Evolutionary conservation across 495 filamentous ascomycete species (phyloP), one percentile per base, ranked within the genome.

Genomic region (Annulohypoxylon nitens): DNA sequence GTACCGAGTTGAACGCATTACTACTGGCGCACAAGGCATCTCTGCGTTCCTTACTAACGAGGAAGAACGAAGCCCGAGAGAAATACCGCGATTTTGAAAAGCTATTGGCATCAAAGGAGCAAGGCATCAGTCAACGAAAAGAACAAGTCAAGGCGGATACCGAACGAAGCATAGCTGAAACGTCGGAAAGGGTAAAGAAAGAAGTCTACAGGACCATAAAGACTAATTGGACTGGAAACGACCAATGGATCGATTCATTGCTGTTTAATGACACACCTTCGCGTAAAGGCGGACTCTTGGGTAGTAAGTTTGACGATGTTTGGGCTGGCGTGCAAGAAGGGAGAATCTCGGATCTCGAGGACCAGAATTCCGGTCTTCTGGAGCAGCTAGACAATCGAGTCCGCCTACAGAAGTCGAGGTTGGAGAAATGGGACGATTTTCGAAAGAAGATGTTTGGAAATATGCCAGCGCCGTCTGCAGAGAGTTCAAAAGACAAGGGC

Each of bases 401-500:
- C 1, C 76, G 83, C 50, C 78, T 85, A 4, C 92, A 96, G 73
- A 86, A 86, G 39, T 82, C 82, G 55, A 87, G 93, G 33, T 73
- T 97, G 41, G 82, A 86, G 61, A 88, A 84, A 77, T 97, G 93
- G 94, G 86, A 90, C 72, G 84, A 85, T n/a, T 93, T 92, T 70
- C 87, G 88, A 26, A 84, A 75, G 75, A 81, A 59, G 39, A 86
- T 86, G 68, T 83, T 85, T 69, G 79, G 81, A 8, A 74, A 77
- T 61, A 30, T 73, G 26, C 83, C 78, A 16, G 61, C 64, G 8
- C 71, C 53, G 4, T 41, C 75, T 53, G 12, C 71, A 10, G 67
- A 70, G 30, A 50, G 76, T 25, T 20, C 57, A 3, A 77, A 76
- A 33, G 25, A 60, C 12, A 67, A 73, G 34, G 61, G 18, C 1